Evolutionary conservation across 352 stramenopile species (phyloP), one percentile per base, ranked within the genome.

Genomic region (Aphanomyces stellatus): DNA sequence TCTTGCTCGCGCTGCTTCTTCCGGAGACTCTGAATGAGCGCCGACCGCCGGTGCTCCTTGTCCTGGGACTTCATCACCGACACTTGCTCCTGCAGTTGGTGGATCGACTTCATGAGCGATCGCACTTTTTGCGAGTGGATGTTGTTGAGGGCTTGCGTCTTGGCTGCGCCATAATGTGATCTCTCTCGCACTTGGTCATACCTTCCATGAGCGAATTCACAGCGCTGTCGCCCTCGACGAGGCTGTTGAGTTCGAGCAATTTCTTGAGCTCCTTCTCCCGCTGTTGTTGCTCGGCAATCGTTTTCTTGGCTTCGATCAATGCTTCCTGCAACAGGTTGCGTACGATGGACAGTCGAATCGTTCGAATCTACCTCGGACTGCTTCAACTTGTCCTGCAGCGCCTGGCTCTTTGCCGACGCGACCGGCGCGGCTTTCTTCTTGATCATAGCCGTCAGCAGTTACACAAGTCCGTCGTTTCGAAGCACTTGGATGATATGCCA

Each of bases 71-170:
- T 92, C 8, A 93, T 71, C 2, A 68, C 59, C 63, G 84, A 74
- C 22, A 95, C 57, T 62, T 95, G 81, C 19, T 89, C 77, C 51
- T 92, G 87, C 7, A 96, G 73, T 60, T 92, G 76, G 53, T 82
- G 79, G 61, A 96, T 93, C 43, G 80, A 93, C 53, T 84, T 85
- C 88, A 96, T 93, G 19, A 96, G 64, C 30, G 76, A 76, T n/a
- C 82, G 79, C n/a, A 91, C 83, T 72, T 90, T 90, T 56, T 81
- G 76, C 41, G 87, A 77, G 40, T 92, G 81, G 30, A 81, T 72
- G 17, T 72, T 76, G 73, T 88, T 90, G 28, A 88, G 76, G 13
- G 82, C 80, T n/a, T 82, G 69, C 34, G 87, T 63, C 65, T 91
- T 88, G 42, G 75, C 82, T 89, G 37, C n/a, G n/a, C n/a, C n/a